phyloP scores from a whole-genome alignment of 257 asterid species.

The Buddleja alternifolia region DNA sequence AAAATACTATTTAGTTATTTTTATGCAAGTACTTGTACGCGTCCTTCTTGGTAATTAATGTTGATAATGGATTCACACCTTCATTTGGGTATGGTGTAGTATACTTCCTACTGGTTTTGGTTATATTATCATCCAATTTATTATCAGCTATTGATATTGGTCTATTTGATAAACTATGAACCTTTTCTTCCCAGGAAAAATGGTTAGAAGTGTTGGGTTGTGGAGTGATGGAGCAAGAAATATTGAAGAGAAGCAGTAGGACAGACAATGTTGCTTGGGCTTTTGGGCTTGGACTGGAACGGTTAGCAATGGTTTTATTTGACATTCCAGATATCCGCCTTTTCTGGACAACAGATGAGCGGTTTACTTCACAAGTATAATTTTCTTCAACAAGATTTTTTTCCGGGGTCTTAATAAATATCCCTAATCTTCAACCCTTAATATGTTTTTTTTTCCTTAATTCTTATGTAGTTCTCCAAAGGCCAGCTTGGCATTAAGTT shows the following conservation, averaged over 20 bases:
- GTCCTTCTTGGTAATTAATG: too few relatives aligned
- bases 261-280: constrained; percentile 92
- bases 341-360: constrained; percentile 92
- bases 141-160: too few relatives aligned
- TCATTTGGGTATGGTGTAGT: neutral
- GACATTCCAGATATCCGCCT: constrained; percentile 97
- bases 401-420: constrained; percentile 1
- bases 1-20: neutral
- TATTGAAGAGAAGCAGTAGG: constrained; percentile 76
- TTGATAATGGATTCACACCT: too few relatives aligned
- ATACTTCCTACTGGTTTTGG: neutral
- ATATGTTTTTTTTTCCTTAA: constrained; percentile 23
- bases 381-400: neutral
- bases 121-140: neutral
- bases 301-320: constrained; percentile 92
- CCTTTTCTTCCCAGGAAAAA: constrained; percentile 54
- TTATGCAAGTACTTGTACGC: neutral
- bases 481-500: constrained; percentile 88
- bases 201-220: constrained; percentile 99
- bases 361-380: constrained; percentile 90
- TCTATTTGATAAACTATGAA: constrained; percentile 21
- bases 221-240: constrained; percentile 98
- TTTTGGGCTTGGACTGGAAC: constrained; percentile 97
- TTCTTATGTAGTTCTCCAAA: constrained; percentile 61
- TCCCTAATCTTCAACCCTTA: constrained; percentile 11